Evolutionary conservation across 495 filamentous ascomycete species (phyloP), one percentile per base, ranked within the genome.

Genomic region (Podospora tetraspora): DNA sequence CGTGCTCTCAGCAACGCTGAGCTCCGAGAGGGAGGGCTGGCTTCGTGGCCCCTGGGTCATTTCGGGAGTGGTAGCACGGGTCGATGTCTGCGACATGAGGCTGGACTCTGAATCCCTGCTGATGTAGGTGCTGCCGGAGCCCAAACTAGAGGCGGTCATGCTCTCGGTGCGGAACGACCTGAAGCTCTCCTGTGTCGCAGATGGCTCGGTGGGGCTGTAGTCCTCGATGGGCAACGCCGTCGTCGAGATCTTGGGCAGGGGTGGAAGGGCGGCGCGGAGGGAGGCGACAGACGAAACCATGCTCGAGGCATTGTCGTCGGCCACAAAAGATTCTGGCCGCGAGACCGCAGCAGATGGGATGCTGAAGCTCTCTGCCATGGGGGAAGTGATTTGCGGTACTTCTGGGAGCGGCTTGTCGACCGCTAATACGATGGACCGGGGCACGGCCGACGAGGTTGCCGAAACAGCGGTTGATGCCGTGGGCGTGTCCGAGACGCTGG

Each of bases 11-110:
- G 85, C 80, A 27, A 80, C 79, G 77, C 88, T 89, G 57, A 90
- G 75, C 21, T 84, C 82, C 9, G 83, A 86, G n/a, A 85, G 64
- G 10, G 84, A 86, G 5, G 82, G 77, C 64, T 84, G 77, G 77
- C 78, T 72, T 71, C 79, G 79, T 68, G 80, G 78, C 24, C 67
- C 79, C 66, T 75, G 77, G 8, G 79, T 75, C 67, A 75, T 79
- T 65, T 97, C 94, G 43, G 94, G 94, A 0, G 93, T 96, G 30
- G 94, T 97, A 56, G 94, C 93, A 60, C 93, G 84, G 2, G 94
- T 97, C 19, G 94, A 98, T 3, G 87, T 87, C 74, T 89, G 88
- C 10, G 94, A 97, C 7, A 94, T 75, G 56, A 90, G 83, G 73
- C 91, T 95, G 70, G 88, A 87, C 73, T 94, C 92, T 1, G 93